Evolutionary conservation across 495 filamentous ascomycete genomes (phyloP).

Genomic region (Cenococcum geophilum): DNA sequence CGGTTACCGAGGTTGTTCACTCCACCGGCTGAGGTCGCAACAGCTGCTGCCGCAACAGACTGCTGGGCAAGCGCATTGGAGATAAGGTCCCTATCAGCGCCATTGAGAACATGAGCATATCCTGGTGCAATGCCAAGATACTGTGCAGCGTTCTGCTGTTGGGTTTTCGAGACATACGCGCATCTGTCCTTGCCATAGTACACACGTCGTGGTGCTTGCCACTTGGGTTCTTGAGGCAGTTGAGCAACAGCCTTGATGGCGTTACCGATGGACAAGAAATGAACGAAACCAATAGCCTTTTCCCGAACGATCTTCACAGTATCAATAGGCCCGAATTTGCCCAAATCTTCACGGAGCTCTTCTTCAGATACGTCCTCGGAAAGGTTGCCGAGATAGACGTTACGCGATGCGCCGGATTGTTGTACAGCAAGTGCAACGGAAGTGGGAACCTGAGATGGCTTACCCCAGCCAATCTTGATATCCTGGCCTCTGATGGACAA

Average conservation of each 20-base stretch:
- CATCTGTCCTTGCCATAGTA: slow-evolving; percentile 99
- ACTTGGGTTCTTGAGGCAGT: slow-evolving; percentile 91
- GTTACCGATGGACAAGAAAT: slow-evolving; percentile 95
- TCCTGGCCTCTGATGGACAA: slow-evolving; percentile 95
- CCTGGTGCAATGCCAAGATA: slow-evolving; percentile 97
- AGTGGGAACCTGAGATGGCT: slow-evolving; percentile 95
- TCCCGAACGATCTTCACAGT: slow-evolving; percentile 97
- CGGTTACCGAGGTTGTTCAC: slow-evolving; percentile 96
- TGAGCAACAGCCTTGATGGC: slow-evolving; percentile 98
- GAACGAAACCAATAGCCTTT: slow-evolving; percentile 97
- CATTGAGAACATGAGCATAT: slow-evolving; percentile 91
- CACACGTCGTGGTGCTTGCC: slow-evolving; percentile 89
- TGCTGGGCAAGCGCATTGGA: slow-evolving; percentile 94
- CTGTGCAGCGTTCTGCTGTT: slow-evolving; percentile 98
- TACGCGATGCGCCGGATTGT: slow-evolving; percentile 95
- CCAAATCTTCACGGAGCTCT: slow-evolving; percentile 87
- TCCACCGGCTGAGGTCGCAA: slow-evolving; percentile 91
- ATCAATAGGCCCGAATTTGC: slow-evolving; percentile 94
- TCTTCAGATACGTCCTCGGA: slow-evolving; percentile 86
- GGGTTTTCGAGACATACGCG: slow-evolving; percentile 97
- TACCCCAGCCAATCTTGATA: slow-evolving; percentile 99
- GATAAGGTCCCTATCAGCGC: slow-evolving; percentile 90
- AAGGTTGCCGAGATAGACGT: slow-evolving; percentile 94
- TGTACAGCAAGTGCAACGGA: slow-evolving; percentile 94
- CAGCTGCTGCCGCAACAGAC: slow-evolving; percentile 92